These are phyloP conservation scores for Auriscalpium vulgare DNA, from an alignment of 768 basidiomycete genomes.

Conservation along the genomic window DNA sequence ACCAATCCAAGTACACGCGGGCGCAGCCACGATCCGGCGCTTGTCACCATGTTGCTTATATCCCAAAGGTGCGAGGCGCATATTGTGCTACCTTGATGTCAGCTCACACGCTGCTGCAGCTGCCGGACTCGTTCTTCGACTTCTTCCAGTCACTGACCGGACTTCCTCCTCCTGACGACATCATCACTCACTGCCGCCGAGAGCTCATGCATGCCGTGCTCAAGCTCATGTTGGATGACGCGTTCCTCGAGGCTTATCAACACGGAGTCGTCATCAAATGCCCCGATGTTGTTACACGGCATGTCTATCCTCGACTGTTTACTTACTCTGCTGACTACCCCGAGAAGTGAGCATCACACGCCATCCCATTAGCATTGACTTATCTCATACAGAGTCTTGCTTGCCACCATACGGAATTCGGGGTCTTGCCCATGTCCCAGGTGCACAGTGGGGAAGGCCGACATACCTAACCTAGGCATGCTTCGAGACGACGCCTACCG, in stretches of 20 bases:
- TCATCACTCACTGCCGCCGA: constrained; percentile 24
- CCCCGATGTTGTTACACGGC: constrained; percentile 19
- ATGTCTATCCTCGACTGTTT: constrained; percentile 20
- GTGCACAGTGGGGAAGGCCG: constrained; percentile 17
- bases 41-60: too few relatives aligned
- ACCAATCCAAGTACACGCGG: too few relatives aligned
- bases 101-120: too few relatives aligned
- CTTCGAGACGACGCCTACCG: constrained; percentile 5
- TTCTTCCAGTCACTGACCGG: constrained; percentile 15
- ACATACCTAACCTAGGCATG: constrained; percentile 17
- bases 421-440: constrained; percentile 24
- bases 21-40: too few relatives aligned
- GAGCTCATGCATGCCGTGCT: constrained; percentile 26
- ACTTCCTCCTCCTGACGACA: constrained; percentile 3
- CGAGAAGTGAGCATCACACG: constrained; percentile 23
- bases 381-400: constrained; percentile 15
- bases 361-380: background rate
- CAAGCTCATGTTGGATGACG: constrained; percentile 16
- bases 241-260: constrained; percentile 18
- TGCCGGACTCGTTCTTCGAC: constrained; percentile 26
- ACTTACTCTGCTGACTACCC: constrained; percentile 28
- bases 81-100: too few relatives aligned
- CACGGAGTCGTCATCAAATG: constrained; percentile 22
- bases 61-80: too few relatives aligned
- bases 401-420: constrained; percentile 19